Conservation (phyloP, 176 grass and related monocot genomes). For the Bromus sterilis region DNA sequence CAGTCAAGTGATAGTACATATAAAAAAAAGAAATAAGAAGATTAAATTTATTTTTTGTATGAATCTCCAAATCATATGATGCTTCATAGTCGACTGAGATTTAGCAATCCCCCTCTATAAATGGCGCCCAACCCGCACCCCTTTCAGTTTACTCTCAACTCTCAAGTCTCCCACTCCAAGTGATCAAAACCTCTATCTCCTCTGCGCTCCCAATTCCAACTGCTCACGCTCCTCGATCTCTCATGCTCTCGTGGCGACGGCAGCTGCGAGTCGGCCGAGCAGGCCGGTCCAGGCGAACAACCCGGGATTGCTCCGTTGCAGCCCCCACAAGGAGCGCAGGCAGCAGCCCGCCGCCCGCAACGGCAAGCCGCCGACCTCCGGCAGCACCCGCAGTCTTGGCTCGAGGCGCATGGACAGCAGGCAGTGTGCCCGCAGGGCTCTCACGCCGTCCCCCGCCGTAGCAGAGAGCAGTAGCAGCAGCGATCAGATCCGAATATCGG, state of each 20-base stretch:
- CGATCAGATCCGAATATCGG: not conserved
- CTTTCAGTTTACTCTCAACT: not conserved
- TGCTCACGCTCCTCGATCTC: not conserved
- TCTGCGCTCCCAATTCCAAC: not conserved
- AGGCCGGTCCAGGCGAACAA: not conserved
- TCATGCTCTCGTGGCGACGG: conserved; percentile 34
- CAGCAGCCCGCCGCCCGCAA: not conserved
- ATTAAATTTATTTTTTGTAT: too few species aligned
- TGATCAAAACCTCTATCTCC: not conserved
- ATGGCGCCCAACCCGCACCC: not conserved
- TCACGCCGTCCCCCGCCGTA: conserved; percentile 20
- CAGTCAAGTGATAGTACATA: too few species aligned
- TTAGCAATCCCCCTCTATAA: too few species aligned
- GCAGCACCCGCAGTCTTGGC: not conserved
- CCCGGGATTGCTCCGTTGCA: conserved; percentile 9
- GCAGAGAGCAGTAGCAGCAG: conserved; percentile 55
- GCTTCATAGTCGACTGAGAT: too few species aligned
- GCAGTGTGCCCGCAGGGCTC: conserved; percentile 46
- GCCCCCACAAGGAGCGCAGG: conserved; percentile 43
- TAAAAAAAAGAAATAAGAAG: too few species aligned
- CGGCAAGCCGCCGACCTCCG: not conserved
- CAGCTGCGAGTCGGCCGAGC: conserved; percentile 20
- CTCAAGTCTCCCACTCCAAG: not conserved
- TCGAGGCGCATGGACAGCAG: conserved; percentile 36
- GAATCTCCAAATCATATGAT: too few species aligned